Evolutionary conservation across 2,329 filamentous ascomycete species (phyloP).

Genomic region (Pyricularia grisea): DNA sequence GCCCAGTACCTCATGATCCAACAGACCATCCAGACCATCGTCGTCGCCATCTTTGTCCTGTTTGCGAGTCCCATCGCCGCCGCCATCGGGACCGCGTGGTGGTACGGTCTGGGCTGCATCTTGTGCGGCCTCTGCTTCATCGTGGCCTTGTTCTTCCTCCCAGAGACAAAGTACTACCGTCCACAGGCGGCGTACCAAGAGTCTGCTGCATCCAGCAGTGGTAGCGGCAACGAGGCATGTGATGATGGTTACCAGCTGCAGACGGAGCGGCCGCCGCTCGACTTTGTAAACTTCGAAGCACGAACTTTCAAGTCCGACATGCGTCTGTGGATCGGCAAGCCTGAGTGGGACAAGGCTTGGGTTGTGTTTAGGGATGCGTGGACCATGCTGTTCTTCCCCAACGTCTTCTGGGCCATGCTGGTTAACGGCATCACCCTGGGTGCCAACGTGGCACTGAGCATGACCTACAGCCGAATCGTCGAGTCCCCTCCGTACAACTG

Average conservation of each 20-base stretch:
- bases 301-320: constrained; percentile 25
- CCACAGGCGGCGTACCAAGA: constrained; percentile 26
- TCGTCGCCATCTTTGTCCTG: constrained; percentile 25
- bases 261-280: constrained; percentile 17
- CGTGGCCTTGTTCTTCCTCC: constrained; percentile 26
- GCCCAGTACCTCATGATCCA: constrained; percentile 29
- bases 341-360: constrained; percentile 24
- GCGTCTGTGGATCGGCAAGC: constrained; percentile 26
- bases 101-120: constrained; percentile 30
- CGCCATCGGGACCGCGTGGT: constrained; percentile 27
- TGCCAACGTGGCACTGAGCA: neutral
- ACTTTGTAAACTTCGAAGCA: constrained; percentile 23
- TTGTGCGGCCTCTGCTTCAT: constrained; percentile 23
- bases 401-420: constrained; percentile 29
- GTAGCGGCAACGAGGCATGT: neutral
- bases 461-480: neutral
- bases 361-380: constrained; percentile 17
- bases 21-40: constrained; percentile 26
- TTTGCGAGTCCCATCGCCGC: constrained; percentile 31
- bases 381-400: constrained; percentile 26
- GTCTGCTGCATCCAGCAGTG: constrained; percentile 9
- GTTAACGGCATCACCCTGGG: constrained; percentile 16
- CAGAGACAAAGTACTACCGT: constrained; percentile 31
- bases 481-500: neutral
- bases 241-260: constrained; percentile 6